A percentile compares a stretch with the other conserved stretches of the same genome.
Conservation (phyloP, 495 filamentous ascomycete species). For the Chlorociboria aeruginascens region DNA sequence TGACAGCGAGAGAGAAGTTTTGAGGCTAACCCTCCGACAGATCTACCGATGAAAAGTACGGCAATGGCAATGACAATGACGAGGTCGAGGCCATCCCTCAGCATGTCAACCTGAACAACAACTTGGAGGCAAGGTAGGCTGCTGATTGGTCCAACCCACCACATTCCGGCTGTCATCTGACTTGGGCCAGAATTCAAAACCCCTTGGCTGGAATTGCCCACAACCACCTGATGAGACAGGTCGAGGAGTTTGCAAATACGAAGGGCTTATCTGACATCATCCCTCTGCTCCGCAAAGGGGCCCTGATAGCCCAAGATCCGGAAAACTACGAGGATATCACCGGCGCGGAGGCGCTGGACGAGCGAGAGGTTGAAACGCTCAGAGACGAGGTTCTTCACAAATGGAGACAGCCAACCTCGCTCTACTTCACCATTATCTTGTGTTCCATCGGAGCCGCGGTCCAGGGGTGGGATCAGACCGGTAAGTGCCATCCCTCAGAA, state of each 20-base stretch:
- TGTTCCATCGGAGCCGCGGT: slow-evolving; percentile 67
- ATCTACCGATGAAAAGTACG: slow-evolving; percentile 7
- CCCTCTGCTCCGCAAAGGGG: slow-evolving; percentile 43
- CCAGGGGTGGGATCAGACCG: slow-evolving; percentile 36
- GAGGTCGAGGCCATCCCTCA: slow-evolving; percentile 14
- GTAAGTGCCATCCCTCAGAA: neutral
- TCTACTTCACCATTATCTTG: slow-evolving; percentile 28
- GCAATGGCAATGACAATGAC: slow-evolving; percentile 1
- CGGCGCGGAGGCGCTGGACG: slow-evolving; percentile 37
- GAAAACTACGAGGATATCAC: slow-evolving; percentile 35
- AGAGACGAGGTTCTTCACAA: slow-evolving; percentile 44
- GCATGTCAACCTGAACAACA: slow-evolving; percentile 37
- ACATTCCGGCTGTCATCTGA: neutral
- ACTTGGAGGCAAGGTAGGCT: slow-evolving; percentile 36
- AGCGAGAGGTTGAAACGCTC: slow-evolving; percentile 41
- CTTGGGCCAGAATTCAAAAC: slow-evolving; percentile 32
- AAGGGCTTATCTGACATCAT: slow-evolving; percentile 38
- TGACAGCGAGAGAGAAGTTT: too few species aligned
- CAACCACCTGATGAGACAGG: slow-evolving; percentile 38
- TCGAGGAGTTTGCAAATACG: slow-evolving; percentile 40
- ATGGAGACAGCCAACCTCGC: slow-evolving; percentile 50
- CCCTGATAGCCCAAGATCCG: slow-evolving; percentile 55
- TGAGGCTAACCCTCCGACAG: neutral
- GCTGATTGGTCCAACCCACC: neutral
- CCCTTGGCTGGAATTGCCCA: slow-evolving; percentile 44